Base-by-base conservation (phyloP, 225 moss, liverwort and hornwort genomes). In the Pseudoscleropodium purum region DNA sequence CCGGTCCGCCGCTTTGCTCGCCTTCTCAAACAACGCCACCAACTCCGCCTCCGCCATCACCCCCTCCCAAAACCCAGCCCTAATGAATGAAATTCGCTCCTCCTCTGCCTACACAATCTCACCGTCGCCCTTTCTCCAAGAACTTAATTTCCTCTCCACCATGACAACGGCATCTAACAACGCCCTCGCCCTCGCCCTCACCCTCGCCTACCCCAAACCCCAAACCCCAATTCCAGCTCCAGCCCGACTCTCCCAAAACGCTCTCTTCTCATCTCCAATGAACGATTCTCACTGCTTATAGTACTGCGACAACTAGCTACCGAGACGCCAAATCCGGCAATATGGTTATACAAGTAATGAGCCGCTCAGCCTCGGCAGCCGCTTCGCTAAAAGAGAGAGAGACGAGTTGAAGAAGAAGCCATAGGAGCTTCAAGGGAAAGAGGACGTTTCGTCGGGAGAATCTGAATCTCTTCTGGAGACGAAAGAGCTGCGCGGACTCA, bases 21-120 rank as follows among this genome's bases (percentile, higher is more conserved):
- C 97, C 90, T 93, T 97, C 86, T 97, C 96, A 65, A 96, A 99
- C 83, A 99, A 90, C 91, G 93, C 90, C 84, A 99, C 95, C 85
- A 99, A 93, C 89, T 94, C 91, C 86, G 83, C 92, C 56, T 92
- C 94, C 90, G 93, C 93, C 94, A 94, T 94, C 75, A 82, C 89
- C 47, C 89, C 74, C 33, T 31, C 79, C 18, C 18, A 39, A 27
- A 10, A 26, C 60, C 60, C 52, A 80, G 89, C 91, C 86, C 91
- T 89, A 90, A 60, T 60, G 24, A 93, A 69, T 56, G 13, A 10
- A 89, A 37, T n/a, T 31, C 18, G 29, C 47, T 73, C 63, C 66
- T 51, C 20, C 75, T 60, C 37, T 54, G 14, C 15, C 64, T 15
- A n/a, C 62, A 29, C 33, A 54, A 84, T 26, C 23, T 34, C 77